Conservation (phyloP, 2,329 filamentous ascomycete genomes). For the Epichloe sp. region DNA sequence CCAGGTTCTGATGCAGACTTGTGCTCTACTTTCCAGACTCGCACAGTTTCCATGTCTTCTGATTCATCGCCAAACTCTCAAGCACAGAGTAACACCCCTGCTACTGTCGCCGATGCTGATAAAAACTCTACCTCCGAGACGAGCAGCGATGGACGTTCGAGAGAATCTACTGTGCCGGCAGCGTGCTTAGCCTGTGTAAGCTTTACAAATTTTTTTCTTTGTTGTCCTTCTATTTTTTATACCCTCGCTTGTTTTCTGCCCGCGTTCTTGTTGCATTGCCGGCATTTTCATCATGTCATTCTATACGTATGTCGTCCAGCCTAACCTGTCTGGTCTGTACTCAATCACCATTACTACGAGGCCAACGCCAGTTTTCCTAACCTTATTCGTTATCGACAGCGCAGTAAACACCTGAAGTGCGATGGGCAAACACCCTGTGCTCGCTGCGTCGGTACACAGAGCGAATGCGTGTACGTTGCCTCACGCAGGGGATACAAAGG, state of each 20-base stretch:
- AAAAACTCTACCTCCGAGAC: constrained; percentile 3
- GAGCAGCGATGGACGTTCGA: constrained; percentile 10
- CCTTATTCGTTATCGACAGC: constrained; percentile 20
- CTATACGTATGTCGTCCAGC: background rate
- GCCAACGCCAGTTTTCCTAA: background rate
- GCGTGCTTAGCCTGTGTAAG: constrained; percentile 44
- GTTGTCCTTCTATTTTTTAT: background rate
- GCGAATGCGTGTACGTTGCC: constrained; percentile 57
- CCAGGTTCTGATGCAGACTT: background rate
- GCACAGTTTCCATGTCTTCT: constrained; percentile 2
- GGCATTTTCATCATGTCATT: background rate
- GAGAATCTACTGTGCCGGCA: constrained; percentile 29
- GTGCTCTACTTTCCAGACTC: background rate
- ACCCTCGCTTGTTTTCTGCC: background rate
- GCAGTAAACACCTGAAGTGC: constrained; percentile 61
- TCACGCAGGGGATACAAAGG: constrained; percentile 67
- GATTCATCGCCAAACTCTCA: constrained; percentile 5
- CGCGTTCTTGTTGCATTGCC: background rate
- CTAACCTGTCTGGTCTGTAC: background rate
- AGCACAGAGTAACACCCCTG: constrained; percentile 1
- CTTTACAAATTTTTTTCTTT: background rate
- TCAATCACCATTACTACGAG: background rate
- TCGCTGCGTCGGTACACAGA: constrained; percentile 45
- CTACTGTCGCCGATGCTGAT: background rate
- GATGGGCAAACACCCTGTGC: constrained; percentile 58